Base-by-base conservation (phyloP, 306 rosid genomes). In the Boehmeria nivea region DNA sequence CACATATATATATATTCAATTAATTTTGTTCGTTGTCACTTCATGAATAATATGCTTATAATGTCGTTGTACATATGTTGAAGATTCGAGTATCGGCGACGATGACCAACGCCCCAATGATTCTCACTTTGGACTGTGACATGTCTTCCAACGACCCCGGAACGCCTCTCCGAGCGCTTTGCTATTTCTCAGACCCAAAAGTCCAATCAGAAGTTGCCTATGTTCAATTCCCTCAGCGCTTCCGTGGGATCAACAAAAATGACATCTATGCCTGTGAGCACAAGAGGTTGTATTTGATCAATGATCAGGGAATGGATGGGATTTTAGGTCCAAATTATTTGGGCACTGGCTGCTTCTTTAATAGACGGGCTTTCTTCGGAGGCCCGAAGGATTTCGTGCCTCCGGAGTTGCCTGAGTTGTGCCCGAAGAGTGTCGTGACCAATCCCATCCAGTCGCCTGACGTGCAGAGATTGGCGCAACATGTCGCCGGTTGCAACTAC, bases 71-170 rank as follows among this genome's bases (percentile, higher is more conserved):
- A 17, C 7, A 9, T 42, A 45, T 1, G 12, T 18, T 46, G 8
- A 50, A 78, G 85, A 62, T 79, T 67, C 72, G 79, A 15, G 76
- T 79, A 14, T 79, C 79, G 0, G 76, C 81, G 3, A 7, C 28
- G 36, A 71, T 79, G 76, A 75, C 49, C 13, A 79, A 79, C 49
- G 75, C 85, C 10, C 76, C 81, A 4, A 23, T 79, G 12, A 31
- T 75, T 44, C 56, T 68, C 0, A 75, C 72, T 27, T 14, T 60
- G 8, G 78, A 79, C 2, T 71, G 84, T 5, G 81, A 79, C 56
- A 75, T n/a, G 51, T 71, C 51, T 31, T 74, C 84, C 2, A 79
- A 75, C 20, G 78, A 79, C 27, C 76, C 84, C 0, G 28, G 71
- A 36, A 71, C 78, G 0, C 76, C 54, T 9, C 27, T 6, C n/a